These are phyloP conservation scores for Furcasterigmium sp. DNA, from an alignment of 2,329 filamentous ascomycete genomes.

Conservation along the genomic window DNA sequence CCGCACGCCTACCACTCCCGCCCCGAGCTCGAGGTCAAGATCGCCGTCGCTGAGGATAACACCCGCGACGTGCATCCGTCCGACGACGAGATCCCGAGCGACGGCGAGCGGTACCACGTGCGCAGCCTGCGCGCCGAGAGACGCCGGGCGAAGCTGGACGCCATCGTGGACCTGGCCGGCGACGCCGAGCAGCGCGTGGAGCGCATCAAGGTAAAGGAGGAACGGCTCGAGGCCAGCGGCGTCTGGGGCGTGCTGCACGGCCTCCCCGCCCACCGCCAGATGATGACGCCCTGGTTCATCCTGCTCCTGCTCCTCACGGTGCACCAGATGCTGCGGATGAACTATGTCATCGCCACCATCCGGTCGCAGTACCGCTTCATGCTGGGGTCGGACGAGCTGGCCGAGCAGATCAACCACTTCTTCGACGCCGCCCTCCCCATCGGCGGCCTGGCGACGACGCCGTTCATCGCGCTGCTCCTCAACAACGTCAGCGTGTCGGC, in stretches of 20 bases:
- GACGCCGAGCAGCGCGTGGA: conserved; percentile 45
- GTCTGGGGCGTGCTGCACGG: conserved; percentile 71
- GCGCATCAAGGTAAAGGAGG: conserved; percentile 50
- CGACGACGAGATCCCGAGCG: conserved; percentile 49
- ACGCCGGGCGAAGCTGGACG: conserved; percentile 51
- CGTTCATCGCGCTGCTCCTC: conserved; percentile 65
- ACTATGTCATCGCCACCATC: conserved; percentile 63
- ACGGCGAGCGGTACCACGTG: conserved; percentile 37
- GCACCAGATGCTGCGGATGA: conserved; percentile 60
- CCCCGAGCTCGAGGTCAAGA: conserved; percentile 30
- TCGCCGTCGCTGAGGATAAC: conserved; percentile 28
- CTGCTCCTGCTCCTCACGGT: conserved; percentile 62
- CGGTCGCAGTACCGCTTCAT: conserved; percentile 65
- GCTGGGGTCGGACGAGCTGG: conserved; percentile 40
- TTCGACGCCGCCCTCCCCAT: conserved; percentile 52
- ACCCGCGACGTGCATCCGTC: conserved; percentile 41
- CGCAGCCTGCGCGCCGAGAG: conserved; percentile 37
- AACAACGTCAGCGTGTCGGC: conserved; percentile 60
- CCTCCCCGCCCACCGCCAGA: conserved; percentile 56
- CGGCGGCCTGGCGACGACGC: conserved; percentile 63
- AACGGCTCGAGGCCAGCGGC: conserved; percentile 52
- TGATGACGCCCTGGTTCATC: conserved; percentile 64
- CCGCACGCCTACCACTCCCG: conserved; percentile 28
- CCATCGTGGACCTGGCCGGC: conserved; percentile 60
- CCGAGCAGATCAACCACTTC: conserved; percentile 30